Evolutionary conservation across 2,329 filamentous ascomycete species (phyloP), one percentile per base, ranked within the genome.

Genomic region (Hortaea werneckii): DNA sequence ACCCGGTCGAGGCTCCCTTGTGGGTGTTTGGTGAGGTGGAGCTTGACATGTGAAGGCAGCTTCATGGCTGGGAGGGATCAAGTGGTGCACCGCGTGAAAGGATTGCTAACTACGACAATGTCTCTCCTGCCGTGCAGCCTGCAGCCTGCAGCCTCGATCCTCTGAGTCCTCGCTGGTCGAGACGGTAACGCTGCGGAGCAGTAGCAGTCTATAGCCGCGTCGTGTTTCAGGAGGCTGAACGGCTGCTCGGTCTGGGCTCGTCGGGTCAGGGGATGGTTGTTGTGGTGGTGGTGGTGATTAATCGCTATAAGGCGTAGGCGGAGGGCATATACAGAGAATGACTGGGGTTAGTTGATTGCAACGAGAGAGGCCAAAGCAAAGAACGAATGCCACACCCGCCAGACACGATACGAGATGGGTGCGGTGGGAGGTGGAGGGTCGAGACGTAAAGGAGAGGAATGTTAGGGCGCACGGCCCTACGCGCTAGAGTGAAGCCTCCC

Each of bases 301-400:
- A 29, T 44, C 26, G 26, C 26, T 12, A 27, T 35, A 20, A 20
- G 28, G n/a, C 9, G 29, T 35, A 26, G 13, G 11, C 37, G 30
- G 6, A 11, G 38, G 12, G 44, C 55, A 54, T 57, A 44, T 55
- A 53, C 50, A 55, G 54, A 35, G 53, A 57, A 45, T 45, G 53
- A 55, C 51, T 55, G 46, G 13, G 47, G 53, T 55, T 29, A 53
- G 49, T 41, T 12, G 37, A 9, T 7, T 12, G 9, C 7, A 41
- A 41, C 9, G 39, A 41, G 39, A 27, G 39, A 9, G 2, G 39
- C 11, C 39, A 27, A 41, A 29, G 39, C 27, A 39, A 26, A 39
- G 39, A 41, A 29, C 10, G 39, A 40, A 32, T 32, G 43, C 7
- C 20, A n/a, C 37, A 39, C 37, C 9, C 37, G 37, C 37, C 20